A percentile compares a stretch with the other conserved stretches of the same genome.
Evolutionary conservation across 345 rosid genomes (phyloP).

Genomic region (Gossypium anomalum): DNA sequence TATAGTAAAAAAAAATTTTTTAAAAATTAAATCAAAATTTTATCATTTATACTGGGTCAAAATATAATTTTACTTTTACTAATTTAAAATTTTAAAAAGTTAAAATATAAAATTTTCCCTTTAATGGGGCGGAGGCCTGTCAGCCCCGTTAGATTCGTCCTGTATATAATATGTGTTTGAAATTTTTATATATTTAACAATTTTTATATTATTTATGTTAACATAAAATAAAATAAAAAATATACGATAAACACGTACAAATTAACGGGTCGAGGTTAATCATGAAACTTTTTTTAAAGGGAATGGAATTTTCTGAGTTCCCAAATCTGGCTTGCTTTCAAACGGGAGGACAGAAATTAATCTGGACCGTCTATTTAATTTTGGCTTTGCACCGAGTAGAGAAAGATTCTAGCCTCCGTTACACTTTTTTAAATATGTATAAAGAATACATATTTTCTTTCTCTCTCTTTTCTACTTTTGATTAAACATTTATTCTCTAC

Average conservation of each 20-base stretch:
- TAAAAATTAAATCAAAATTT: too few species aligned
- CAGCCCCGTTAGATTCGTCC: too few species aligned
- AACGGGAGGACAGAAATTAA: neutral
- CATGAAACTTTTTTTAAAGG: neutral
- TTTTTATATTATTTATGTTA: neutral
- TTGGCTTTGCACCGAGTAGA: neutral
- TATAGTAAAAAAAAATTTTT: too few species aligned
- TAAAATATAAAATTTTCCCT: rapidly evolving
- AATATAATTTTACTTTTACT: too few species aligned
- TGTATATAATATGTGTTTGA: too few species aligned
- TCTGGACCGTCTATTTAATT: neutral
- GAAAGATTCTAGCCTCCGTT: neutral
- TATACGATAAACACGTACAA: neutral
- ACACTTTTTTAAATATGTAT: neutral
- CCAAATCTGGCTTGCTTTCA: neutral
- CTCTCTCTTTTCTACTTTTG: neutral
- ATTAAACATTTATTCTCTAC: neutral
- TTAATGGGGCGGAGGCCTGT: too few species aligned
- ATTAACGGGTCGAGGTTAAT: neutral
- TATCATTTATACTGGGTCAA: rapidly evolving
- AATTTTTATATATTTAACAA: neutral
- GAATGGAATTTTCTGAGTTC: neutral
- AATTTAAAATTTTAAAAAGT: too few species aligned
- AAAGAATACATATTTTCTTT: neutral
- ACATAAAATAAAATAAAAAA: neutral